Conservation (phyloP, 2,329 filamentous ascomycete genomes). For the Aureobasidium sp. region DNA sequence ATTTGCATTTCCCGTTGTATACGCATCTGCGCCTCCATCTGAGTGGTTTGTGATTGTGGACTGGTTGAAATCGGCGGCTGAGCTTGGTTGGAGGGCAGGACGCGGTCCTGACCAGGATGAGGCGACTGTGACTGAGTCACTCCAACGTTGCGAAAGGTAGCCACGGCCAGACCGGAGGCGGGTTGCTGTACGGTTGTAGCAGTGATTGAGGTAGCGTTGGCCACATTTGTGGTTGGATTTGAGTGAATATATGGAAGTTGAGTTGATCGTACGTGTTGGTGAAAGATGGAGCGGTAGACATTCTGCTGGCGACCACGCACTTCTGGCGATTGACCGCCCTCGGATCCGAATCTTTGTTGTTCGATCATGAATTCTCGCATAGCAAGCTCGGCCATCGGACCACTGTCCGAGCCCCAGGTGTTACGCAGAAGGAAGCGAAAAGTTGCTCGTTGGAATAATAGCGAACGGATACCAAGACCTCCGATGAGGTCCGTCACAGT, state of each 20-base stretch:
- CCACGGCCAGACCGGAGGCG: too few relatives aligned
- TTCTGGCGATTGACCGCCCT: neutral
- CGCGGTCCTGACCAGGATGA: neutral
- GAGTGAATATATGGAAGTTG: neutral
- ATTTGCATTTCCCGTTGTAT: neutral
- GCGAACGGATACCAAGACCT: neutral
- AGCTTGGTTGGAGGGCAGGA: neutral
- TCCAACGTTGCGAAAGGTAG: neutral
- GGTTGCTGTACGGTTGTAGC: neutral
- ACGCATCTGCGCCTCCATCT: neutral
- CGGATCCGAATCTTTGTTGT: neutral
- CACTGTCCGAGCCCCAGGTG: slow-evolving; percentile 4
- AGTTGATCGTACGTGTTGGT: neutral
- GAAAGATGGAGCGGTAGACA: neutral
- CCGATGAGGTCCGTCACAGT: neutral
- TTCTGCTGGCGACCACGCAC: neutral
- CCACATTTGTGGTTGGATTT: neutral
- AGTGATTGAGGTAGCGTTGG: neutral
- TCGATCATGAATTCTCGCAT: slow-evolving; percentile 6
- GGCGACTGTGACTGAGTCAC: neutral
- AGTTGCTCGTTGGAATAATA: slow-evolving; percentile 1
- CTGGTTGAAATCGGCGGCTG: neutral
- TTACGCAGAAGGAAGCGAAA: slow-evolving; percentile 5
- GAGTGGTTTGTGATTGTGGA: neutral
- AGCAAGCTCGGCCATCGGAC: neutral